Percentiles rank a stretch among this genome's conserved stretches.
These are phyloP conservation scores for Dactylorhiza incarnata DNA, from an alignment of 106 monocot genomes.

Conservation along the genomic window DNA sequence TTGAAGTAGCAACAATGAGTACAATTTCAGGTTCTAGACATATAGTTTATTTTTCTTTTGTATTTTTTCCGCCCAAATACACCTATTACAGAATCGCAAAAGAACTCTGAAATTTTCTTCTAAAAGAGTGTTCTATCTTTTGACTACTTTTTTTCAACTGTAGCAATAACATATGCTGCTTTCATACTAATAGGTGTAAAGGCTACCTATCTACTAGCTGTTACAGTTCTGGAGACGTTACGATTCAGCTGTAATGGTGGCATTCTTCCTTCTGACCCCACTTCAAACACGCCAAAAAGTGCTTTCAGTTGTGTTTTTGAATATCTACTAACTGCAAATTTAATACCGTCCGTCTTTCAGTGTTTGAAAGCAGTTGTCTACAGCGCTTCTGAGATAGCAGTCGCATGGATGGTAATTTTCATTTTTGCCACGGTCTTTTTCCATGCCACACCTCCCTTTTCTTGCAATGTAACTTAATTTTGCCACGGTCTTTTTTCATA, in stretches of 20 bases:
- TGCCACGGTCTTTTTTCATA: neutral
- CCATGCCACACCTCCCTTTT: neutral
- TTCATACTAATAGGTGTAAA: slow-evolving; percentile 65
- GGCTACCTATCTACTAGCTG: slow-evolving; percentile 92
- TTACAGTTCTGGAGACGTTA: slow-evolving; percentile 84
- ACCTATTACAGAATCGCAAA: neutral
- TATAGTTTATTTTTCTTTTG: neutral
- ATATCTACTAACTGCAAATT: slow-evolving; percentile 85
- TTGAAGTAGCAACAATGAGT: slow-evolving; percentile 84
- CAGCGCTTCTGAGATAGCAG: slow-evolving; percentile 74
- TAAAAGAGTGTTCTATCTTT: neutral
- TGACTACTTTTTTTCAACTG: slow-evolving; percentile 1
- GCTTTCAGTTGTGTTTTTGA: slow-evolving; percentile 94
- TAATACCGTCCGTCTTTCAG: slow-evolving; percentile 75
- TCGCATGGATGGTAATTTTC: slow-evolving; percentile 77
- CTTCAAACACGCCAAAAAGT: slow-evolving; percentile 44
- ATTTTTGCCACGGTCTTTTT: neutral
- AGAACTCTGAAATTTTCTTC: neutral
- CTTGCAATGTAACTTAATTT: neutral
- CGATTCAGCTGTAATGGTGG: slow-evolving; percentile 96
- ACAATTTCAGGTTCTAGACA: slow-evolving; percentile 79
- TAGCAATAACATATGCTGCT: slow-evolving; percentile 6
- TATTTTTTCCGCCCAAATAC: neutral
- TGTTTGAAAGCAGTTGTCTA: slow-evolving; percentile 89
- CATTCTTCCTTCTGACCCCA: slow-evolving; percentile 35